Evolutionary conservation across 352 stramenopile species (phyloP), one percentile per base, ranked within the genome.

Genomic region (Globisporangium spinosum): DNA sequence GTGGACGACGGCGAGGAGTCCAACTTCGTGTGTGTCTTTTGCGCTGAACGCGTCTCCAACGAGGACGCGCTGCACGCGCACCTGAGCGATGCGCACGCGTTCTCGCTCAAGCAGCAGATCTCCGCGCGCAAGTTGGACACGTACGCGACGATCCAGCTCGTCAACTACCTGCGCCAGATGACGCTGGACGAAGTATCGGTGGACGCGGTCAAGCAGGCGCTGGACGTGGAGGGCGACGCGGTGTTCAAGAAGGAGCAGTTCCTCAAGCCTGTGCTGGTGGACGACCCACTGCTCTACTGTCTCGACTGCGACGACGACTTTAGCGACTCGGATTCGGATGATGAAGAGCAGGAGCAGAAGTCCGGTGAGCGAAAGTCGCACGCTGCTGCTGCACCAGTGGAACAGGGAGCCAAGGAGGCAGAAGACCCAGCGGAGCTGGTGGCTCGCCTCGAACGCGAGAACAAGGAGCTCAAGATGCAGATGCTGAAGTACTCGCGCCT

Each of bases 231-330:
- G 17, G 87, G 87, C 43, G 70, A 64, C 8, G 67, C 65, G 5
- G 79, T 73, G 27, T 91, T 95, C 68, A 71, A 77, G 56, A 79
- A 89, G 53, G 83, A 93, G 17, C 76, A 80, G 70, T 91, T 89
- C 75, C 73, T 95, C 43, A 87, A 90, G 66, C 87, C 87, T 1
- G 83, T 95, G 68, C 71, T 91, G 54, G 67, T 75, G 23, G 83
- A 95, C 71, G 87, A 95, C 68, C 85, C 87, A 49, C 74, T 95
- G 73, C 82, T 95, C 22, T 95, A 93, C 73, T 91, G 85, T 40
- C 82, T 95, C 60, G 81, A 90, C 64, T 85, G 77, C 55, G 79
- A 76, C 57, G 81, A 86, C 67, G 80, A 79, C 64, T 82, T 85
- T 60, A 76, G 78, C 43, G 78, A 84, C 8, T 74, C 83, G 15